Base-by-base conservation (phyloP, 805 yeast genomes). In the Sugiyamaella smithiae region DNA sequence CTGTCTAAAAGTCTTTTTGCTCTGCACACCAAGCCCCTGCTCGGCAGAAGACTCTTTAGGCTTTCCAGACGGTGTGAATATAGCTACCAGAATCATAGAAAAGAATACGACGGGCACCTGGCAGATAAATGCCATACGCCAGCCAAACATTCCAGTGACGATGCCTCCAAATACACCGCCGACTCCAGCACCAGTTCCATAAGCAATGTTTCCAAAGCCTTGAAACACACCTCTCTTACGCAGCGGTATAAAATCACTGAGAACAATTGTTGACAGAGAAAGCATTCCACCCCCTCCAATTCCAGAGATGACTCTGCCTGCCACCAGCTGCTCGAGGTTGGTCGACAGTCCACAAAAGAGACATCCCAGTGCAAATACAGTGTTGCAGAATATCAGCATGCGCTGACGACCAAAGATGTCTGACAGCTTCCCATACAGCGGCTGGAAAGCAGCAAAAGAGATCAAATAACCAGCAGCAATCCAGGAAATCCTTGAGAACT, bases 271-370 rank as follows among this genome's bases (percentile, higher is more conserved):
- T 14, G 87, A 77, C 56, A 88, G 69, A 0, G 90, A 75, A 44
- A 83, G 79, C 60, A 88, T 77, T 1, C 96, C 96, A 4, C 95
- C 93, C n/a, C 95, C 96, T 9, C 96, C 96, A 48, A 85, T 76
- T 16, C 97, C 97, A 22, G 95, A 82, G 44, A 88, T 72, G 52
- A 87, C 82, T 57, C 95, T 73, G 0, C 89, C 91, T 2, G 77
- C 82, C 46, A 85, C 82, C 32, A 85, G 67, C 73, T 76, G 72
- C 51, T 71, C 65, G 76, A 85, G 78, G 24, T 72, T 69, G 16
- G 57, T 62, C 1, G 88, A 66, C 3, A 77, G 54, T 1, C 85
- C 90, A 48, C 80, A 76, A 22, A 76, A 48, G 12, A 70, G 54
- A 57, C 79, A 75, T 16, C 81, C 81, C 11, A 74, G 14, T 2